Evolutionary conservation across 441 rosid genomes (phyloP).

Genomic region (Gossypium trilobum): DNA sequence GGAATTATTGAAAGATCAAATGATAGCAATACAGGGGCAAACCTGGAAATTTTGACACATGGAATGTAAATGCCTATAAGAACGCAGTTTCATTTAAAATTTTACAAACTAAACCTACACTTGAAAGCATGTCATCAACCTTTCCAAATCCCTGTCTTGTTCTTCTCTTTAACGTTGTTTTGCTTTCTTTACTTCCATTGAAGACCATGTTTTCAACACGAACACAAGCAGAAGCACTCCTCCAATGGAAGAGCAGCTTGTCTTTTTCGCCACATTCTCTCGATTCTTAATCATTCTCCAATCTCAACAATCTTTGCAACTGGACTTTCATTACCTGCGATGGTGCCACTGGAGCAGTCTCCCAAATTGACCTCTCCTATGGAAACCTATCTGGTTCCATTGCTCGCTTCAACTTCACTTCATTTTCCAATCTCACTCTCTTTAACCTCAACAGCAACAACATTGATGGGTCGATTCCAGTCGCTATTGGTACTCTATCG

Average conservation of each 20-base stretch:
- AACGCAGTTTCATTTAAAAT: not conserved
- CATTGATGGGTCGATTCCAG: slow-evolving; percentile 28
- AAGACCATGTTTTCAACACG: slow-evolving; percentile 24
- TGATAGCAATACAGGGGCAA: not conserved
- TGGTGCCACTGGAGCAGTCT: slow-evolving; percentile 17
- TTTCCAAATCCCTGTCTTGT: not conserved
- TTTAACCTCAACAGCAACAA: slow-evolving; percentile 28
- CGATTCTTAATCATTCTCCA: slow-evolving; percentile 39
- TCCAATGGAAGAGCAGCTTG: slow-evolving; percentile 36
- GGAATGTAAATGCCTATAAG: not conserved
- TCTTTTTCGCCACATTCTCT: slow-evolving; percentile 19
- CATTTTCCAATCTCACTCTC: slow-evolving; percentile 30
- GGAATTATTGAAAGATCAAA: not conserved
- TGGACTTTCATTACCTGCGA: slow-evolving; percentile 38
- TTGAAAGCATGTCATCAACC: not conserved
- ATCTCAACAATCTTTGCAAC: slow-evolving; percentile 36
- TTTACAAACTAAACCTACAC: not conserved
- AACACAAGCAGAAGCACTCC: slow-evolving; percentile 43
- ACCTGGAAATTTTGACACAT: not conserved
- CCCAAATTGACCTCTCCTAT: slow-evolving; percentile 26
- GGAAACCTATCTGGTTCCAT: slow-evolving; percentile 29
- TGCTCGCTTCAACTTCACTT: slow-evolving; percentile 34
- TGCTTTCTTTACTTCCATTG: slow-evolving; percentile 26
- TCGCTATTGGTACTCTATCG: slow-evolving; percentile 28
- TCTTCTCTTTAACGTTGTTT: slow-evolving; percentile 16